Base-by-base conservation (phyloP, 495 filamentous ascomycete species). In the Sordaria brevicollis region DNA sequence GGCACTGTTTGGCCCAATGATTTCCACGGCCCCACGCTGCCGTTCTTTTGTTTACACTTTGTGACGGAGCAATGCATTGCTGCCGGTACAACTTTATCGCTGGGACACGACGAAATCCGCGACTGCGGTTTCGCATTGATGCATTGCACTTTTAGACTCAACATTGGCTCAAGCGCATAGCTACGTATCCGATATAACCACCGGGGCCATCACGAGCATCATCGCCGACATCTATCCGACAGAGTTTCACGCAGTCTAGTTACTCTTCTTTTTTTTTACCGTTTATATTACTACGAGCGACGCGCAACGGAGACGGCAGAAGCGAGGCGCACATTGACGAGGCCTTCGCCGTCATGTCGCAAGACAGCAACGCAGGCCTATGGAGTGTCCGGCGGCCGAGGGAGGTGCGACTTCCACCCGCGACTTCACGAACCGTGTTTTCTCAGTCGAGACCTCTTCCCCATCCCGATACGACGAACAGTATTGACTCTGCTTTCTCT, bases 361-460 rank as follows among this genome's bases (percentile, higher is more conserved):
- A 92, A 81, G 90, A 92, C 73, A 87, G 49, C 49, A 62, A 62
- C 25, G 49, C 89, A 74, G 88, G 87, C 49, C 81, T 90, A 71
- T 92, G 91, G 83, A 92, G 89, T 75, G 89, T 91, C 73, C 89
- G 86, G 77, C 86, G 89, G 71, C 87, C 90, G 68, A 84, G 90
- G 82, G 90, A 93, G 82, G 90, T 92, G 85, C 74, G 84, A 71
- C 39, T 65, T 35, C 43, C 43, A 62, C 68, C 25, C 69, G 34
- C 35, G 49, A 62, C 49, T 31, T 62, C 25, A 31, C 9, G 17
- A 65, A n/a, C n/a, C 49, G 25, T 62, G 49, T 62, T 31, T 31
- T 13, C 25, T 17, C 49, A 11, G 13, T 62, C 25, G 49, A 62
- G 9, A 31, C 25, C 13, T 17, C 49, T 62, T n/a, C 49, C 49